Evolutionary conservation across 1,284 basidiomycete species (phyloP).

Genomic region (Entoloma clypeatum): DNA sequence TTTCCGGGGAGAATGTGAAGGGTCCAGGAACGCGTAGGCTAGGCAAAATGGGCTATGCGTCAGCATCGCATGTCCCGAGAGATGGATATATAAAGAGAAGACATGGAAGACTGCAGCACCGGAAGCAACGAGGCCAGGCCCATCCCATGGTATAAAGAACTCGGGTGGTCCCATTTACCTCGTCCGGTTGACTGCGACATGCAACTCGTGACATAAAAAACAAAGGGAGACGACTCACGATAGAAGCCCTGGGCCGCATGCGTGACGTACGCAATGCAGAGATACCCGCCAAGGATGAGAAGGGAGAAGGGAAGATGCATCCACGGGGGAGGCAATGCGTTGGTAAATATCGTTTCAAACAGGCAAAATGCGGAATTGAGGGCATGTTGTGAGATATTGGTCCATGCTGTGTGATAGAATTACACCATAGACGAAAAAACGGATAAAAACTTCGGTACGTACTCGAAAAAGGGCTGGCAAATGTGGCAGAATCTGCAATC

Average conservation of each 20-base stretch:
- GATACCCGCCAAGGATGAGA: conserved; percentile 44
- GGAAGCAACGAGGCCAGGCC: too few relatives aligned
- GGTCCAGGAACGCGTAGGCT: too few relatives aligned
- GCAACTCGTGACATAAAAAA: too few relatives aligned
- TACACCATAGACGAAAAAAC: neutral
- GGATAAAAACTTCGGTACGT: conserved; percentile 14
- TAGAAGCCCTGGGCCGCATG: conserved; percentile 49
- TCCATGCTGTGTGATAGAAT: conserved; percentile 38
- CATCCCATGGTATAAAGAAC: too few relatives aligned
- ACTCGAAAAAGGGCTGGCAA: conserved; percentile 33
- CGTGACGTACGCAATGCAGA: conserved; percentile 57
- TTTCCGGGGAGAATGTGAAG: too few relatives aligned
- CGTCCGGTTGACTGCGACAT: too few relatives aligned
- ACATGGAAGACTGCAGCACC: too few relatives aligned
- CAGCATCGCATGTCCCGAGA: too few relatives aligned
- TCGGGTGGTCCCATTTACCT: too few relatives aligned
- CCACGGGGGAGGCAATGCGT: conserved; percentile 45
- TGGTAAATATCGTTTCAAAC: conserved; percentile 51
- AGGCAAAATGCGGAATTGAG: conserved; percentile 48
- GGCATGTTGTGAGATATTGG: conserved; percentile 52
- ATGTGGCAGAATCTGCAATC: conserved; percentile 36
- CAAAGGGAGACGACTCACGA: conserved; percentile 34
- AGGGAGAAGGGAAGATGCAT: conserved; percentile 39
- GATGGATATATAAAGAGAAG: too few relatives aligned
- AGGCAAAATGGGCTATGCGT: too few relatives aligned